These are phyloP conservation scores for Coffea humblotiana DNA, from an alignment of 305 asterid species.

Conservation along the genomic window DNA sequence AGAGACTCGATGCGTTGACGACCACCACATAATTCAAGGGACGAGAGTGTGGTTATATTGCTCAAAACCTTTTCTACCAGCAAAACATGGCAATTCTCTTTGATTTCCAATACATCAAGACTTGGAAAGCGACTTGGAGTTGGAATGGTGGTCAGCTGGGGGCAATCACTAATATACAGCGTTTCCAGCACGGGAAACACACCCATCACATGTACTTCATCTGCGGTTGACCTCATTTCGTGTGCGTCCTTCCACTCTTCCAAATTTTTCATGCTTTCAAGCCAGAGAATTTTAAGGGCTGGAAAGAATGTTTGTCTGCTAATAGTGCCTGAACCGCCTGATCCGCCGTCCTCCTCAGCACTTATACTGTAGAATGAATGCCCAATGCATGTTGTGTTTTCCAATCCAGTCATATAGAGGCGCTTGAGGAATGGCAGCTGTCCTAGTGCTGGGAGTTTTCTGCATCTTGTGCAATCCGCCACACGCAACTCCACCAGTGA, in stretches of 20 bases:
- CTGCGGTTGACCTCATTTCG: no score
- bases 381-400: neutral
- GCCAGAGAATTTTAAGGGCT: neutral
- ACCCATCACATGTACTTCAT: neutral
- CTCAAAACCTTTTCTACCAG: neutral
- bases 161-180: neutral
- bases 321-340: no score
- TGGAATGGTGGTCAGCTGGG: neutral
- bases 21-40: neutral
- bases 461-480: neutral
- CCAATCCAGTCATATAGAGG: neutral
- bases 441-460: neutral
- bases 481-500: constrained; percentile 4
- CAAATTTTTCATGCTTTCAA: neutral
- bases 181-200: neutral
- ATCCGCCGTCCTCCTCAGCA: no score
- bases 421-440: neutral
- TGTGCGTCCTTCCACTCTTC: constrained; percentile 25
- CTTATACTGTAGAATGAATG: neutral
- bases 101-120: neutral
- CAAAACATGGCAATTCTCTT: neutral
- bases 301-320: neutral
- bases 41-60: neutral
- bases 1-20: no score
- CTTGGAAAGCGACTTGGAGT: neutral